Conservation (phyloP, 345 rosid genomes). For the Lenwebbia sp. region DNA sequence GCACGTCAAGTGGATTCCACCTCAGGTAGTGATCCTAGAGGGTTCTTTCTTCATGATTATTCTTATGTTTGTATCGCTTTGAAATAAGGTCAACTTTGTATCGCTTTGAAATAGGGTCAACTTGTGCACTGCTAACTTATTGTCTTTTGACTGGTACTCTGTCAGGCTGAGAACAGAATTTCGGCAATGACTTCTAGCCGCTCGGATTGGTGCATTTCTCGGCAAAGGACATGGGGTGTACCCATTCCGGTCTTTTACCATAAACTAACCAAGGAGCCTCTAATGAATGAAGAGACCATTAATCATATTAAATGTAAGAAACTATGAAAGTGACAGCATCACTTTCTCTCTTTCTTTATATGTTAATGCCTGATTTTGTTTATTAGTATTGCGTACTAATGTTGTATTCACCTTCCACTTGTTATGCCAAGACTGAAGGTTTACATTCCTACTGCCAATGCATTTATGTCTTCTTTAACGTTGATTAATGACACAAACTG, state of each 20-base stretch:
- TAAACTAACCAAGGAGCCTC: slow-evolving; percentile 68
- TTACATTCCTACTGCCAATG: background rate
- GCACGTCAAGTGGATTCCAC: slow-evolving; percentile 79
- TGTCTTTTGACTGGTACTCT: background rate
- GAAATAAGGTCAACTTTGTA: background rate
- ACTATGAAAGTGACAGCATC: background rate
- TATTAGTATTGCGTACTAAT: background rate
- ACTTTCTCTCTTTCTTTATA: background rate
- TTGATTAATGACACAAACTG: background rate
- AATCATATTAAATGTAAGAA: slow-evolving; percentile 74
- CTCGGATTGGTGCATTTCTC: slow-evolving; percentile 95
- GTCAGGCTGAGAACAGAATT: slow-evolving; percentile 81
- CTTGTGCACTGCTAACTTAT: background rate
- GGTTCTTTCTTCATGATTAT: background rate
- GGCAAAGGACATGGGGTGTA: slow-evolving; percentile 97
- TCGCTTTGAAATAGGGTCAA: background rate
- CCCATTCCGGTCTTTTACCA: slow-evolving; percentile 94
- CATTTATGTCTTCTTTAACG: background rate
- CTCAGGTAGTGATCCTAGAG: slow-evolving; percentile 51
- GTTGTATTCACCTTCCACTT: background rate
- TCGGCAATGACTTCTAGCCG: slow-evolving; percentile 87
- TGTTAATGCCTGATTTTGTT: background rate
- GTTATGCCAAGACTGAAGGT: background rate
- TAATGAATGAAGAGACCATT: slow-evolving; percentile 78
- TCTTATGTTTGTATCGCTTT: background rate